These are phyloP conservation scores for Aspergillus sp. DNA, from an alignment of 2,329 filamentous ascomycete species.

Conservation along the genomic window DNA sequence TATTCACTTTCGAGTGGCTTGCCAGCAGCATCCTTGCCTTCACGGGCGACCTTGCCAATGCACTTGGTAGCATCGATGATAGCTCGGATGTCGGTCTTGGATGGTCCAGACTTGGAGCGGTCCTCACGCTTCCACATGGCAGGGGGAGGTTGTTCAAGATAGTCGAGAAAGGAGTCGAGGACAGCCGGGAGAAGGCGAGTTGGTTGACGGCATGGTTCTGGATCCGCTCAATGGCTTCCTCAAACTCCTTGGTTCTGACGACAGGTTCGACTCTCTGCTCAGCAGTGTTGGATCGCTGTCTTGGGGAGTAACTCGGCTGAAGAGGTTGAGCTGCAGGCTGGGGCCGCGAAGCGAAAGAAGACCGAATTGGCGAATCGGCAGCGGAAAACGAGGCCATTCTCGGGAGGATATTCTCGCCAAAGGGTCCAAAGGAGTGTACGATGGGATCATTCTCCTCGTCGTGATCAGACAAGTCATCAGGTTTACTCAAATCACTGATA, in stretches of 20 bases:
- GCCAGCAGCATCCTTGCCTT: conserved; percentile 94
- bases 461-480: conserved; percentile 68
- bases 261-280: conserved; percentile 15
- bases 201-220: conserved; percentile 90
- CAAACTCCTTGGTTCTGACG: conserved; percentile 14
- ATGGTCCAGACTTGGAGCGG: conserved; percentile 43
- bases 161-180: conserved; percentile 83
- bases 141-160: conserved; percentile 81
- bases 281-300: conserved; percentile 18
- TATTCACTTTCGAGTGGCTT: conserved; percentile 93
- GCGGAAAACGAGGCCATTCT: conserved; percentile 75
- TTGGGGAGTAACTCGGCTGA: conserved; percentile 26
- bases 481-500: conserved; percentile 31
- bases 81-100: conserved; percentile 60
- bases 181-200: conserved; percentile 86
- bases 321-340: conserved; percentile 26
- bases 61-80: conserved; percentile 72
- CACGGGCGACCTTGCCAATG: conserved; percentile 80
- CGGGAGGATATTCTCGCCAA: conserved; percentile 77
- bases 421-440: conserved; percentile 86
- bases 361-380: conserved; percentile 56
- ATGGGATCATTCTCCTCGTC: conserved; percentile 95
- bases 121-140: conserved; percentile 51
- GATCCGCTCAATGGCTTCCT: conserved; percentile 31
- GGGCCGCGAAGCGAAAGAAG: conserved; percentile 25